Percentiles rank a stretch among this genome's conserved stretches.
phyloP scores from a whole-genome alignment of 2,329 filamentous ascomycete genomes.

The Plenodomus biglobosus region DNA sequence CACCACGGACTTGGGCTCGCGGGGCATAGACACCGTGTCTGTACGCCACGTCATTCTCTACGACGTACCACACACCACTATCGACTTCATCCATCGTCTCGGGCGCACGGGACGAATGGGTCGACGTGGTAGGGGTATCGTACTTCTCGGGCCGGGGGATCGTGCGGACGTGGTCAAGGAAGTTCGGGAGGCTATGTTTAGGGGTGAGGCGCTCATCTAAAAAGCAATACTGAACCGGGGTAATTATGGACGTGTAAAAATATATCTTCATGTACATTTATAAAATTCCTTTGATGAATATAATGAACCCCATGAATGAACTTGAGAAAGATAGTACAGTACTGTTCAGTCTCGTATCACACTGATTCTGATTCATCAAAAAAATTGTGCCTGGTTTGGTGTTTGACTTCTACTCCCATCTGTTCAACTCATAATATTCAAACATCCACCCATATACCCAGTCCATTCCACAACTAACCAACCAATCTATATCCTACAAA shows the following conservation, averaged over 20 bases:
- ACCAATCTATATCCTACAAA: too few relatives aligned
- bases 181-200: slow-evolving; percentile 73
- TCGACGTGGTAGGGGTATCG: slow-evolving; percentile 81
- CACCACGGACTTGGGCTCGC: slow-evolving; percentile 86
- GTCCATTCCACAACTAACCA: too few relatives aligned
- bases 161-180: slow-evolving; percentile 87
- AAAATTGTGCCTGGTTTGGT: too few relatives aligned
- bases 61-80: slow-evolving; percentile 95
- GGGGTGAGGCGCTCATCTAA: slow-evolving; percentile 53
- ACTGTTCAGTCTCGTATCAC: too few relatives aligned
- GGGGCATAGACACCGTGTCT: slow-evolving; percentile 90
- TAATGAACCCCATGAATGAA: too few relatives aligned
- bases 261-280: too few relatives aligned
- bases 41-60: slow-evolving; percentile 92
- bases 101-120: slow-evolving; percentile 93
- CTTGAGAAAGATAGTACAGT: too few relatives aligned
- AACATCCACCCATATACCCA: too few relatives aligned
- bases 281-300: too few relatives aligned
- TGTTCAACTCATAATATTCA: too few relatives aligned
- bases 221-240: background rate
- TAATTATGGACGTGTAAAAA: background rate
- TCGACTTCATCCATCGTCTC: slow-evolving; percentile 96
- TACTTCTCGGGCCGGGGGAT: slow-evolving; percentile 87
- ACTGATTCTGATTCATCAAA: too few relatives aligned
- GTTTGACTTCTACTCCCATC: too few relatives aligned